These are phyloP conservation scores for Hyphodiscus sp. DNA, from an alignment of 2,329 filamentous ascomycete species.

Conservation along the genomic window DNA sequence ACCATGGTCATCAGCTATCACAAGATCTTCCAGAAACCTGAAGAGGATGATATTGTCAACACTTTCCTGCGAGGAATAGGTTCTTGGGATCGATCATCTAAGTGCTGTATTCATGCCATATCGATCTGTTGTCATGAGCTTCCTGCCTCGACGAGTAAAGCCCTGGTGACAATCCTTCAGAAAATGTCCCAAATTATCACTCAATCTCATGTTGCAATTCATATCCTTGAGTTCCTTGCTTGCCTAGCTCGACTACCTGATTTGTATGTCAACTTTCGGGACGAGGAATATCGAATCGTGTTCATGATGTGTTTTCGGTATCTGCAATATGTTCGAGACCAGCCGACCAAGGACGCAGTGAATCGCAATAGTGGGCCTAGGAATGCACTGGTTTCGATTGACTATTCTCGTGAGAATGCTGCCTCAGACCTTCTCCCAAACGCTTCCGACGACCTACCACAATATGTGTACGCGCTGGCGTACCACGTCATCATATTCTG, in stretches of 20 bases:
- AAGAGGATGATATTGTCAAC: constrained; percentile 84
- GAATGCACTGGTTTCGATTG: constrained; percentile 15
- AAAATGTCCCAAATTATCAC: constrained; percentile 97
- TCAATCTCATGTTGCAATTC: constrained; percentile 82
- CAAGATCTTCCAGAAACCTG: constrained; percentile 71
- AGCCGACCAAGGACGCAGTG: constrained; percentile 34
- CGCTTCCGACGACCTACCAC: constrained; percentile 69
- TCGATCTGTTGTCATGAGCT: constrained; percentile 94
- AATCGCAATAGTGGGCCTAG: constrained; percentile 33
- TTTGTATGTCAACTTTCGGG: constrained; percentile 80
- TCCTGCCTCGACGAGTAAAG: constrained; percentile 78
- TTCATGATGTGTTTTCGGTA: constrained; percentile 96
- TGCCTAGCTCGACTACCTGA: constrained; percentile 78
- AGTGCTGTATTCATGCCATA: constrained; percentile 88
- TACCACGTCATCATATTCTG: constrained; percentile 96
- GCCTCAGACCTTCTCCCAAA: constrained; percentile 34
- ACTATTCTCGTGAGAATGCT: constrained; percentile 30
- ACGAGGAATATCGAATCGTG: constrained; percentile 88
- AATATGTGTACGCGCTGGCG: constrained; percentile 89
- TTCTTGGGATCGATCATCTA: constrained; percentile 78
- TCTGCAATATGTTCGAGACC: constrained; percentile 77
- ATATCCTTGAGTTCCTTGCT: constrained; percentile 93
- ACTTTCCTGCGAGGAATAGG: constrained; percentile 82
- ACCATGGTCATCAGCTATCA: constrained; percentile 90
- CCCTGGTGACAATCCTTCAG: constrained; percentile 76